Evolutionary conservation across 2,329 filamentous ascomycete species (phyloP), one percentile per base, ranked within the genome.

Genomic region (Xylaria sp.): DNA sequence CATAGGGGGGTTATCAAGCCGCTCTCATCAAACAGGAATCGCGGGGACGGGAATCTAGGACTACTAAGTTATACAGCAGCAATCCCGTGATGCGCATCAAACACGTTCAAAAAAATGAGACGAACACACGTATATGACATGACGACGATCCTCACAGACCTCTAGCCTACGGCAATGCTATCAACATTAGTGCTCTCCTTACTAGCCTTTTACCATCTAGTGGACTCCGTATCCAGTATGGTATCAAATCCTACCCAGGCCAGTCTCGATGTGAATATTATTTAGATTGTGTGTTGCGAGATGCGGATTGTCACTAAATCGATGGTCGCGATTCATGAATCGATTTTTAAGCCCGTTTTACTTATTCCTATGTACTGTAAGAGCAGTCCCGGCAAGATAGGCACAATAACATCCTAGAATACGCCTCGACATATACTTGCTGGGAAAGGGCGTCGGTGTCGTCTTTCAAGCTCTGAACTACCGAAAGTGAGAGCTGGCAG

Each of bases 41-140:
- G 17, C 33, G 21, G 23, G 29, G 25, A 37, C 23, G 29, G 29
- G 31, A 35, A 57, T 27, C 17, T 49, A 25, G 29, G 40, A 38
- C 35, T 38, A 40, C 19, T 15, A 46, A 33, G 17, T 47, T 65
- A 21, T 54, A 37, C 27, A 41, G 48, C 23, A 27, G 49, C 29
- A 47, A 52, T 59, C 23, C 23, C 59, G 37, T 38, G 64, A 67
- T 69, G 54, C 53, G 47, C 67, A 60, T 53, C 35, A 58, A 62
- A 66, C 61, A 56, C 48, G 52, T 56, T 43, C 54, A 63, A 58
- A 54, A 63, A 58, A 54, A 64, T 63, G 59, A 64, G 63, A 68
- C 55, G 46, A 65, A 60, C 59, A 58, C 33, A 40, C 40, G 41
- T 13, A 37, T 21, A 31, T 11, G 40, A 43, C 23, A 41, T 21